A percentile compares a stretch with the other conserved stretches of the same genome.
phyloP scores from a whole-genome alignment of 495 filamentous ascomycete genomes.

The Neurospora sp. region DNA sequence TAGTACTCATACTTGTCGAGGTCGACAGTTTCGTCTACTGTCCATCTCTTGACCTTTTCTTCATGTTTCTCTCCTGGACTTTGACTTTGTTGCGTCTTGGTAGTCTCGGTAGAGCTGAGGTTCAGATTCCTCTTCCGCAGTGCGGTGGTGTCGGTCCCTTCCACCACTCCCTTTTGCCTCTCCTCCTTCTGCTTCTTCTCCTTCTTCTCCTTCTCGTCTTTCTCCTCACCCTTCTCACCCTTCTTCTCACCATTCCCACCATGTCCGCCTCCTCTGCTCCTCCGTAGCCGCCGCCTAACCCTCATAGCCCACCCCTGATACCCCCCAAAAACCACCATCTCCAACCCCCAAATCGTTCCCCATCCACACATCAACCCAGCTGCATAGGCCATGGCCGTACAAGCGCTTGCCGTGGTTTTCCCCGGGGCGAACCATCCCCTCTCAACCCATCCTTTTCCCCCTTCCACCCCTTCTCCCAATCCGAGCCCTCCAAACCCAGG shows the following conservation, averaged over 20 bases:
- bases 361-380: constrained; percentile 56
- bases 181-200: not conserved
- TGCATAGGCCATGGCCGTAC: constrained; percentile 55
- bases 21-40: constrained; percentile 10
- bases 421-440: not conserved
- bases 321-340: constrained; percentile 53
- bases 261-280: not conserved
- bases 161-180: no score
- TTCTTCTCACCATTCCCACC: not conserved
- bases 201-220: constrained; percentile 9
- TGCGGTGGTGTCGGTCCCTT: no score
- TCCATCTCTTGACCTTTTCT: constrained; percentile 23
- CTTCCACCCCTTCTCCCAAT: not conserved
- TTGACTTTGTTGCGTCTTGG: not conserved
- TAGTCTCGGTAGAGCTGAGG: not conserved
- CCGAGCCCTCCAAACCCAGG: not conserved
- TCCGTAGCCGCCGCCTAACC: constrained; percentile 24
- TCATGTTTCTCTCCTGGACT: constrained; percentile 8
- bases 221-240: not conserved
- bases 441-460: no score
- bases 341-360: constrained; percentile 54
- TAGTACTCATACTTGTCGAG: constrained; percentile 33
- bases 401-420: constrained; percentile 37
- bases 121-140: no score
- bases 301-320: constrained; percentile 57